Evolutionary conservation across 257 asterid species (phyloP), one percentile per base, ranked within the genome.

Genomic region (Fraxinus americana): DNA sequence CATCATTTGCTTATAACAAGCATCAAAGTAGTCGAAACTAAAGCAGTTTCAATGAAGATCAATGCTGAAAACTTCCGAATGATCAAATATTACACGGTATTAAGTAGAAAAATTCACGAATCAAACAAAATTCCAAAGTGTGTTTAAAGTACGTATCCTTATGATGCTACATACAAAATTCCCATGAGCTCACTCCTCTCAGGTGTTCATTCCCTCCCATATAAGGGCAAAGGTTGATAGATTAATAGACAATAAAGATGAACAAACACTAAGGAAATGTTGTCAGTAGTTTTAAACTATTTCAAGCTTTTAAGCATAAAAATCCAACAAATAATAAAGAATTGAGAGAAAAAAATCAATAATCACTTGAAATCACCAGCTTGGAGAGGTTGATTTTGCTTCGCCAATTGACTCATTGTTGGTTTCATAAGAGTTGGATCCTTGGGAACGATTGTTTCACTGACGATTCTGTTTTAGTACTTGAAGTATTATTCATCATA

Each of bases 331-430:
- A 74, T 39, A 41, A 39, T 14, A 2, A 57, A 69, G 77, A 80
- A 35, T 54, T 57, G 73, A 38, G 75, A 67, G 29, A 13, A 39
- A 70, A 12, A 59, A 23, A 77, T 73, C 16, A 73, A 74, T 13
- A 73, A 69, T 82, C 76, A 93, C 99, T 25, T 25, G 27, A 25
- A 25, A 25, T 25, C 27, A 25, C 27, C 98, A 50, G 84, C 77
- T 81, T 83, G 91, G 77, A 70, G 83, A 82, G 90, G 84, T 76
- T 83, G 84, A 82, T 86, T 91, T 85, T 93, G 97, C 92, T 89
- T 95, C 81, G 99, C 99, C 85, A 95, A 86, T 80, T 92, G 96
- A 85, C 99, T 93, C 57, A 82, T 96, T 35, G 99, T 95, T 74
- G 99, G 99, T 83, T 90, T 95, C 99, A 95, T 90, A 39, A 95